Evolutionary conservation across 2,329 filamentous ascomycete genomes (phyloP), one percentile per base, ranked within the genome.

Genomic region (Xylariomycetidae sp.): DNA sequence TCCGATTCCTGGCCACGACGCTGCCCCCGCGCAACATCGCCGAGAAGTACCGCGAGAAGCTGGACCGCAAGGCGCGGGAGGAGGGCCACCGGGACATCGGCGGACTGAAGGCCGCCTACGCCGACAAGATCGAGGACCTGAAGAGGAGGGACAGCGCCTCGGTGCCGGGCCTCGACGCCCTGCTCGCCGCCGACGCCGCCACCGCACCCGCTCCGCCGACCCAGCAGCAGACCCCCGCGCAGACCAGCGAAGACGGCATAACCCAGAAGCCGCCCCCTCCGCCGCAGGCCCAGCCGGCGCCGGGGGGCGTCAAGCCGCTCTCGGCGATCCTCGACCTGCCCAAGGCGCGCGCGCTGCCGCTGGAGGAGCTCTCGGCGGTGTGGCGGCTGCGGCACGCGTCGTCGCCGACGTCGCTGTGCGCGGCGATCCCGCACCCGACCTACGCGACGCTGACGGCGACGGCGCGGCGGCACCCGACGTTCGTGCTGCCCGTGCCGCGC

Each of bases 321-420:
- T 66, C 64, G 49, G 61, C 67, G 44, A 70, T 70, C 59, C 66
- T 98, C 51, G 85, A 97, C 64, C 69, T 97, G 31, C 69, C 79
- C 39, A 97, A 96, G 59, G 79, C 79, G 34, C 72, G 75, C 33
- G 58, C 65, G 28, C 79, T 97, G 4, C 84, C 89, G 0, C 66
- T 75, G 13, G 82, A 87, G 58, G 89, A 97, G 59, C 82, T 98
- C 36, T 82, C 88, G 50, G 77, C 82, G 19, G 74, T 97, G 49
- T 98, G 92, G 92, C 85, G 90, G 16, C 76, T 95, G 16, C 84
- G 87, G 32, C 87, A 96, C 66, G 82, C 88, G 25, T 62, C 72
- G 12, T 80, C 84, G 45, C 67, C 80, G 1, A 73, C 79, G 42
- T 85, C 82, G 10, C 76, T 98, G n/a, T 94, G 87, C 64, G 94